Conservation (phyloP, 2,329 filamentous ascomycete species). For the Paracoccidioides lutzii region DNA sequence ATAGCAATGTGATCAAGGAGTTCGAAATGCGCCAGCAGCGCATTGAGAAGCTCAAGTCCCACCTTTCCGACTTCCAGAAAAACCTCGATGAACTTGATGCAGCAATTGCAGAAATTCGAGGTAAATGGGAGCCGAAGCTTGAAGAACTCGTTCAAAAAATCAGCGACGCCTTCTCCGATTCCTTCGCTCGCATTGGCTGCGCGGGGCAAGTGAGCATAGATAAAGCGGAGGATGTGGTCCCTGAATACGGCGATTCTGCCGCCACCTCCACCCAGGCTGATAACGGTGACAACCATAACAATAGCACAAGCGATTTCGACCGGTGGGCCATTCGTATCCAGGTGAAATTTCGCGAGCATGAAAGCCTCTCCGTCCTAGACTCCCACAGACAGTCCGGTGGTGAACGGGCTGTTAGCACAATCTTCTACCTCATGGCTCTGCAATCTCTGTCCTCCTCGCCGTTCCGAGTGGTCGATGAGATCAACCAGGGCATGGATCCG, state of each 20-base stretch:
- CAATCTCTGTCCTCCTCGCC: conserved; percentile 87
- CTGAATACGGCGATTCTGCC: conserved; percentile 15
- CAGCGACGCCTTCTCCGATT: conserved; percentile 81
- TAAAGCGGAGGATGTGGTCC: conserved; percentile 44
- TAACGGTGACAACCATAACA: conserved; percentile 18
- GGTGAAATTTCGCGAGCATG: conserved; percentile 84
- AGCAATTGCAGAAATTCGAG: conserved; percentile 53
- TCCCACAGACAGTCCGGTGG: conserved; percentile 92
- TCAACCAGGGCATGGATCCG: conserved; percentile 99
- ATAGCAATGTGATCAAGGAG: conserved; percentile 60
- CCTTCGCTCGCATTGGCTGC: conserved; percentile 88
- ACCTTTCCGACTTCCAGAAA: conserved; percentile 42
- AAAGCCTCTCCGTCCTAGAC: conserved; percentile 71
- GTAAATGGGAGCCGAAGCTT: conserved; percentile 69
- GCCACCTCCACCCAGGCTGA: conserved; percentile 6
- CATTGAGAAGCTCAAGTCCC: conserved; percentile 53
- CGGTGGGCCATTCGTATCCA: conserved; percentile 87
- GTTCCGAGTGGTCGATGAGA: conserved; percentile 97
- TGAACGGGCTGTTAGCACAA: conserved; percentile 89
- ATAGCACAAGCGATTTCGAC: conserved; percentile 60
- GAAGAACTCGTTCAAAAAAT: conserved; percentile 68
- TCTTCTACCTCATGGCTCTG: conserved; percentile 97
- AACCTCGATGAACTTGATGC: conserved; percentile 44
- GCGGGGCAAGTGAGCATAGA: conserved; percentile 79
- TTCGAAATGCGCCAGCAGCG: conserved; percentile 60